Evolutionary conservation across 2,329 filamentous ascomycete genomes (phyloP), one percentile per base, ranked within the genome.

Genomic region (Colletotrichum magnum): DNA sequence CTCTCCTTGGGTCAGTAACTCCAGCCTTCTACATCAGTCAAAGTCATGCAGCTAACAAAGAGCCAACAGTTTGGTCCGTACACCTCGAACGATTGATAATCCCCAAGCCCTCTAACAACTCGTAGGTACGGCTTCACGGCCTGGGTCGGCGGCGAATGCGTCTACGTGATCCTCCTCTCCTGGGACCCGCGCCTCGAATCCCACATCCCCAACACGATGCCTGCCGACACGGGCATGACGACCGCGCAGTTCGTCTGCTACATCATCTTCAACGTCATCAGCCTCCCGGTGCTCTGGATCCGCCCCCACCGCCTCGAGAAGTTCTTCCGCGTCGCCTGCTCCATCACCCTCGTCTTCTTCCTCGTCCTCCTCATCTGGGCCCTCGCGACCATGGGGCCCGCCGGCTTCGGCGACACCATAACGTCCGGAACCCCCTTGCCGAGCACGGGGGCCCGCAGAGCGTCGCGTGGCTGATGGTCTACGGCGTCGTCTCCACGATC

Each of bases 91-190:
- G 9, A 36, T 12, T 9, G 6, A 32, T 24, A 15, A 3, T 18
- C 2, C 28, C 28, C 1, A 21, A 15, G 21, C 15, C 18, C 21
- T 26, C 26, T n/a, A 9, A 36, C 47, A 7, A 5, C 52, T 52
- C 47, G 54, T 28, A 80, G 79, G 80, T 82, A 82, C 60, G 82
- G 79, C 16, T 83, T 85, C 65, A 82, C 84, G 59, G 79, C 82
- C 5, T 85, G 82, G 81, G 80, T 84, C 48, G 84, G 84, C 13
- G 83, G 83, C 3, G 77, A 83, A 72, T 85, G 82, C 57, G 71
- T 84, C 63, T 83, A 85, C 58, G 77, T 85, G 52, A 82, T 83
- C 58, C 76, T 86, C 5, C 79, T 82, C 12, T 82, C 84, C 2
- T 82, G 83, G 74, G 82, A 82, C 72, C 83, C 83, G 12, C 76